Conservation (phyloP, 1,284 basidiomycete species). For the Trametes hirsuta region DNA sequence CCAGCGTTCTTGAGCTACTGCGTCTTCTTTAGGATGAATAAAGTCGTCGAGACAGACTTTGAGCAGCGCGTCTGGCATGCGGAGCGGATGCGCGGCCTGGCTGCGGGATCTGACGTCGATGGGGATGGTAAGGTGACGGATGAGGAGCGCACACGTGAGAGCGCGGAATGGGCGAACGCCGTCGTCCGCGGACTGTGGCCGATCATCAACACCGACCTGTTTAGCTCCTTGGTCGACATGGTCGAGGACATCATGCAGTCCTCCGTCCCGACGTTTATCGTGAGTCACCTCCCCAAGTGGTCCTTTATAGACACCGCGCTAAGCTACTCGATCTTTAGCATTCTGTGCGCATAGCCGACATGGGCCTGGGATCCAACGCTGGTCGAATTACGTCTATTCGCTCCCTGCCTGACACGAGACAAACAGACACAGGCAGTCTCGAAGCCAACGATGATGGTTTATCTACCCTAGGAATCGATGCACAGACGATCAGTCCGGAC, state of each 20-base stretch:
- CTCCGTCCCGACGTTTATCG: slow-evolving; percentile 41
- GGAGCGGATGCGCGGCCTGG: slow-evolving; percentile 40
- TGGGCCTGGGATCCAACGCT: slow-evolving; percentile 40
- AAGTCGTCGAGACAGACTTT: slow-evolving; percentile 35
- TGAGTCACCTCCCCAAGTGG: slow-evolving; percentile 21
- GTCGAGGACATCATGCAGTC: slow-evolving; percentile 48
- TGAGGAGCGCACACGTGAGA: slow-evolving; percentile 41
- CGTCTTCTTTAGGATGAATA: slow-evolving; percentile 36
- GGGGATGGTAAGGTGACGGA: slow-evolving; percentile 34
- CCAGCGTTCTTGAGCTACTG: slow-evolving; percentile 34
- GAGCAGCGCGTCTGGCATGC: slow-evolving; percentile 41
- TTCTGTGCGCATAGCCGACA: slow-evolving; percentile 40
- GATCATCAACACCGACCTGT: slow-evolving; percentile 43
- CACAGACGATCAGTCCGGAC: slow-evolving; percentile 24
- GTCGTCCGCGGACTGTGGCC: slow-evolving; percentile 43
- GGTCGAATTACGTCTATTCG: slow-evolving; percentile 42
- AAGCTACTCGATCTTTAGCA: slow-evolving; percentile 26
- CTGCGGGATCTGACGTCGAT: slow-evolving; percentile 37
- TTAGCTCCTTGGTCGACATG: slow-evolving; percentile 40
- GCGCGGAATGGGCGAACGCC: slow-evolving; percentile 44
- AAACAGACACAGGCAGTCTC: slow-evolving; percentile 8
- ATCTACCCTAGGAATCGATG: slow-evolving; percentile 24
- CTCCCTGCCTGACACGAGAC: slow-evolving; percentile 36
- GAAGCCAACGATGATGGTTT: slow-evolving; percentile 10
- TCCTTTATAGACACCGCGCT: neutral